Evolutionary conservation across 176 grass and related monocot genomes (phyloP), one percentile per base, ranked within the genome.

Genomic region (Oryza coarctata): DNA sequence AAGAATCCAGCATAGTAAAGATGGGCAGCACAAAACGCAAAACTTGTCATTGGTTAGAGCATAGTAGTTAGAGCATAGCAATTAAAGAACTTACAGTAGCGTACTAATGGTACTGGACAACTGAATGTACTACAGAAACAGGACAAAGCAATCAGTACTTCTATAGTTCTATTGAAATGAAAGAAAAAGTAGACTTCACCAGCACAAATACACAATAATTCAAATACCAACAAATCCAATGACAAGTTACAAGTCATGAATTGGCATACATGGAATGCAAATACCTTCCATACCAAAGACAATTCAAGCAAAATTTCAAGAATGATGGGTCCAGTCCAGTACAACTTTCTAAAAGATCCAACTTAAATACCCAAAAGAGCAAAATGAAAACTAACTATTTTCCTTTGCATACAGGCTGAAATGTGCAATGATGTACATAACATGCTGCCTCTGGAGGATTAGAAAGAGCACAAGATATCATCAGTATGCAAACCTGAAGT

Each of bases 401-500:
- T 69, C 18, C 45, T 55, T 87, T 28, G 38, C 58, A 83, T 14
- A 75, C 44, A 76, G 28, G 33, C 6, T 68, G 44, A 50, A 75
- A 34, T 25, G 25, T n/a, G 23, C 30, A 49, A 62, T 71, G 11
- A 70, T 39, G 23, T 40, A 36, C 28, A 80, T n/a, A 11, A 77
- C 66, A 72, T 58, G 67, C 34, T 55, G 17, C 44, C n/a, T 11
- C 40, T 44, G 82, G 45, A 5, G 20, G 28, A 71, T 26, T 58
- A 58, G 34, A 80, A 76, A 65, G 32, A 70, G 23, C 14, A 34
- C 36, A 65, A 80, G 33, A 65, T n/a, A n/a, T n/a, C n/a, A n/a
- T n/a, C n/a, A n/a, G n/a, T n/a, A n/a, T n/a, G 64, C 74, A 77
- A 20, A 92, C 90, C 90, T 92, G 90, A 55, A 86, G 86, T 83